Evolutionary conservation across 1,139 yeast species (phyloP).

Genomic region (Groenewaldozyma sp.): DNA sequence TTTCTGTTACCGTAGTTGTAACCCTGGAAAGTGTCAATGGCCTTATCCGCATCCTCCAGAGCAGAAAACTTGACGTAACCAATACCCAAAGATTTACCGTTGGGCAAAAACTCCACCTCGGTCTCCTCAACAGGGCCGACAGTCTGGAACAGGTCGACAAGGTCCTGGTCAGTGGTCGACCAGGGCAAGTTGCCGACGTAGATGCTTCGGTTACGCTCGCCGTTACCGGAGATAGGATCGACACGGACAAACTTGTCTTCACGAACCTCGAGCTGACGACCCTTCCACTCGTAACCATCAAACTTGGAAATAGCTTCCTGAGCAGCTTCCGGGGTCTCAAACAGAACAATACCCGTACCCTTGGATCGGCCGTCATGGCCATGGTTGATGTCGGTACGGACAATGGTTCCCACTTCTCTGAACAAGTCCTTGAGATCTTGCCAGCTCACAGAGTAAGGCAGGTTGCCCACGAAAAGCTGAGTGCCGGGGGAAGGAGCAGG

Average conservation of each 20-base stretch:
- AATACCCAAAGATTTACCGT: slow-evolving; percentile 68
- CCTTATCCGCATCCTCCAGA: slow-evolving; percentile 60
- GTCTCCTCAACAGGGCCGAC: slow-evolving; percentile 72
- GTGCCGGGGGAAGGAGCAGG: slow-evolving; percentile 25
- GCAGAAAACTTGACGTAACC: slow-evolving; percentile 77
- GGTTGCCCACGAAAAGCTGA: slow-evolving; percentile 73
- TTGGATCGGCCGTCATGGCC: slow-evolving; percentile 69
- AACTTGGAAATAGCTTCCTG: slow-evolving; percentile 82
- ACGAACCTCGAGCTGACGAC: slow-evolving; percentile 72
- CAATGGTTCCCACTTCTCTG: slow-evolving; percentile 64
- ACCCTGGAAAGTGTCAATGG: slow-evolving; percentile 63
- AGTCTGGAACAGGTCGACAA: slow-evolving; percentile 78
- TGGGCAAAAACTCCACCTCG: slow-evolving; percentile 57
- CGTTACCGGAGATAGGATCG: slow-evolving; percentile 51
- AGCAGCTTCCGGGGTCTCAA: slow-evolving; percentile 80
- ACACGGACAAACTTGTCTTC: slow-evolving; percentile 36
- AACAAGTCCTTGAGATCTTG: slow-evolving; percentile 79
- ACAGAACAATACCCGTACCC: slow-evolving; percentile 87
- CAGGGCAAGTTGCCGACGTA: slow-evolving; percentile 77
- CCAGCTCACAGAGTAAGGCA: slow-evolving; percentile 78
- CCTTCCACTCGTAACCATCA: slow-evolving; percentile 89
- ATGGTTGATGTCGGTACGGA: slow-evolving; percentile 69
- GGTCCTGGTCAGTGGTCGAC: slow-evolving; percentile 78
- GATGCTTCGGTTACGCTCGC: slow-evolving; percentile 55
- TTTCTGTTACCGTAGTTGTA: slow-evolving; percentile 82